phyloP scores from a whole-genome alignment of 2,329 filamentous ascomycete genomes.

The Neofusicoccum cordaticola region DNA sequence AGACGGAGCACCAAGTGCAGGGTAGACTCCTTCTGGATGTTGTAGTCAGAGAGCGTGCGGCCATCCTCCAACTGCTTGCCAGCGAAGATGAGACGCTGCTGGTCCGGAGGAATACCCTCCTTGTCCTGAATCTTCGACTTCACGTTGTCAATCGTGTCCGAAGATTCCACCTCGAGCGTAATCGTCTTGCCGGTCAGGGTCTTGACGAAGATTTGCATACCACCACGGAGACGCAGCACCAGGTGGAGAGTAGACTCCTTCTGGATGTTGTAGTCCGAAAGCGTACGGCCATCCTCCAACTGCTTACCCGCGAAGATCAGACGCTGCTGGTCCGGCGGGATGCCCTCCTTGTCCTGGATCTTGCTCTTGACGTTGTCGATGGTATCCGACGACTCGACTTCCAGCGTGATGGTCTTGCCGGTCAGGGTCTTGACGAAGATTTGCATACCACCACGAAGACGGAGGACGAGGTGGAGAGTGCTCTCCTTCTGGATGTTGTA shows the following conservation, averaged over 20 bases:
- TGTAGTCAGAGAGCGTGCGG: slow-evolving; percentile 88
- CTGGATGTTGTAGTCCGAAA: slow-evolving; percentile 96
- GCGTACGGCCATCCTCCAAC: slow-evolving; percentile 84
- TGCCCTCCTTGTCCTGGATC: slow-evolving; percentile 79
- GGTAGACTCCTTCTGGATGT: slow-evolving; percentile 78
- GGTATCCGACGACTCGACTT: too few species aligned
- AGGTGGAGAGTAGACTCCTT: slow-evolving; percentile 55
- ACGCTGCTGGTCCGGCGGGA: slow-evolving; percentile 91
- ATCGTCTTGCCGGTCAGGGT: too few species aligned
- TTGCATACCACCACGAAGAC: too few species aligned
- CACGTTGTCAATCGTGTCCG: slow-evolving; percentile 61
- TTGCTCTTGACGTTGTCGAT: slow-evolving; percentile 82
- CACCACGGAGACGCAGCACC: too few species aligned
- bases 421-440: too few species aligned
- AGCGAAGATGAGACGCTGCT: slow-evolving; percentile 90
- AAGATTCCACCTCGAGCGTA: too few species aligned
- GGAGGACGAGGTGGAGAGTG: too few species aligned
- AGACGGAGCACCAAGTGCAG: slow-evolving; percentile 63
- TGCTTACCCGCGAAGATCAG: slow-evolving; percentile 94
- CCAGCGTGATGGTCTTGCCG: too few species aligned
- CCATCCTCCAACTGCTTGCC: slow-evolving; percentile 94
- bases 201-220: too few species aligned
- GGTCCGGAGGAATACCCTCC: slow-evolving; percentile 87
- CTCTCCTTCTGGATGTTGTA: too few species aligned
- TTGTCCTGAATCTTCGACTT: slow-evolving; percentile 84